phyloP scores from a whole-genome alignment of 768 basidiomycete genomes.

The Xanthoconium purpureum region DNA sequence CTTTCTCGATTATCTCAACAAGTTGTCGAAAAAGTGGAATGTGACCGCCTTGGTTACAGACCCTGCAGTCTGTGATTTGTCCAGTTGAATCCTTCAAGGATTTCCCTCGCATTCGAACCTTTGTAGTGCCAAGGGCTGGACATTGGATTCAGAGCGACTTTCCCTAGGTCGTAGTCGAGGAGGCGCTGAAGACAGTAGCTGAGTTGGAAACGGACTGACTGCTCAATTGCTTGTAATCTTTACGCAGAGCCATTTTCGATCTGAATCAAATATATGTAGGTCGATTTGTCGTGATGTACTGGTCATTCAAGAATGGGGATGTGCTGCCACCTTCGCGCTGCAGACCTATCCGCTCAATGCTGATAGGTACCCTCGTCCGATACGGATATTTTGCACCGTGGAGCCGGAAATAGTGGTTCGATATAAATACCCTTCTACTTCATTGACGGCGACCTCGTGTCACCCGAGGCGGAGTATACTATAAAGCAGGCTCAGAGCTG shows the following conservation, averaged over 20 bases:
- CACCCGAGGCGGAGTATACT: too few species aligned
- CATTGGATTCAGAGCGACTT: slow-evolving; percentile 29
- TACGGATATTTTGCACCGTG: too few species aligned
- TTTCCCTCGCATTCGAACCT: slow-evolving; percentile 12
- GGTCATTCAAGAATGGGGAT: too few species aligned
- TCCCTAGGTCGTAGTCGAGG: slow-evolving; percentile 18
- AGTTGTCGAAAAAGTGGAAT: slow-evolving; percentile 8
- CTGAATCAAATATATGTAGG: neutral
- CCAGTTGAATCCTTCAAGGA: slow-evolving; percentile 8
- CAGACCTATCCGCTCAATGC: too few species aligned
- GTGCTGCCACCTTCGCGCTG: too few species aligned
- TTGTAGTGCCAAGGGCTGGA: slow-evolving; percentile 8
- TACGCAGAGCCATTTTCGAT: neutral
- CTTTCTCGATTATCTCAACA: slow-evolving; percentile 7
- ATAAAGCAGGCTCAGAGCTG: too few species aligned
- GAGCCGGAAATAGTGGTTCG: too few species aligned
- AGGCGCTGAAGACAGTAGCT: slow-evolving; percentile 15
- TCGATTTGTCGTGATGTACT: neutral
- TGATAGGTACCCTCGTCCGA: too few species aligned
- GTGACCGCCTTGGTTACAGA: slow-evolving; percentile 17
- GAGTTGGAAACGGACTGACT: neutral
- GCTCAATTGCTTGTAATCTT: neutral
- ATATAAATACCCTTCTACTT: too few species aligned
- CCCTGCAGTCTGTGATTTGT: slow-evolving; percentile 4
- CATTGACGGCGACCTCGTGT: too few species aligned